Percentiles rank a stretch among this genome's conserved stretches.
These are phyloP conservation scores for Phytophthora ohioensis DNA, from an alignment of 352 stramenopile genomes.

Conservation along the genomic window DNA sequence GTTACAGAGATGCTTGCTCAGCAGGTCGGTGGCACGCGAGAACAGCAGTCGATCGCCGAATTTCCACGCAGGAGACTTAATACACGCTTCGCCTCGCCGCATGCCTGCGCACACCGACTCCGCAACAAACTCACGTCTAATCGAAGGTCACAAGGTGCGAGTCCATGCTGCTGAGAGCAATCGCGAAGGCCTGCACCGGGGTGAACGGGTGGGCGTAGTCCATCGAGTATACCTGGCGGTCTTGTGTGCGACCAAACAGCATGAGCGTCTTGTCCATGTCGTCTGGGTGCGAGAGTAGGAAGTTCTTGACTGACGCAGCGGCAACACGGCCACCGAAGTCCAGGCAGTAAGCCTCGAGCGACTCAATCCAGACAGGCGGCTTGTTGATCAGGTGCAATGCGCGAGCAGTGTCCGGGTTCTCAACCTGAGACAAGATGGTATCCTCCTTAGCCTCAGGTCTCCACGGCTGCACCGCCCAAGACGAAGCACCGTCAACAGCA, in stretches of 20 bases:
- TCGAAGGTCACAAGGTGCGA: slow-evolving; percentile 89
- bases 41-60: slow-evolving; percentile 34
- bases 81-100: slow-evolving; percentile 42
- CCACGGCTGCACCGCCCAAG: slow-evolving; percentile 72
- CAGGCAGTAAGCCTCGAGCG: slow-evolving; percentile 86
- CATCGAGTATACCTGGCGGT: slow-evolving; percentile 91
- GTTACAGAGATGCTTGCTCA: slow-evolving; percentile 31
- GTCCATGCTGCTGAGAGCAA: slow-evolving; percentile 90
- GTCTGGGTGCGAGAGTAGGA: slow-evolving; percentile 81
- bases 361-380: slow-evolving; percentile 89
- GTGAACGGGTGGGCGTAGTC: slow-evolving; percentile 89
- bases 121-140: slow-evolving; percentile 43
- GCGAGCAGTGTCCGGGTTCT: slow-evolving; percentile 66
- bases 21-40: slow-evolving; percentile 28
- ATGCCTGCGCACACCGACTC: slow-evolving; percentile 23
- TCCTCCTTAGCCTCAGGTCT: slow-evolving; percentile 71
- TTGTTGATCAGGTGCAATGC: slow-evolving; percentile 88
- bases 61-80: slow-evolving; percentile 42
- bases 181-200: slow-evolving; percentile 86
- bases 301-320: slow-evolving; percentile 90
- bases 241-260: slow-evolving; percentile 87
- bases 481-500: slow-evolving; percentile 45
- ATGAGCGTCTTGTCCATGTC: slow-evolving; percentile 91
- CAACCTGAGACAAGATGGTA: slow-evolving; percentile 81
- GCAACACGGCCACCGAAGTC: slow-evolving; percentile 84